A percentile compares a stretch with the other conserved stretches of the same genome.
phyloP scores from a whole-genome alignment of 208 protist species.

The Balamuthia mandrillaris region DNA sequence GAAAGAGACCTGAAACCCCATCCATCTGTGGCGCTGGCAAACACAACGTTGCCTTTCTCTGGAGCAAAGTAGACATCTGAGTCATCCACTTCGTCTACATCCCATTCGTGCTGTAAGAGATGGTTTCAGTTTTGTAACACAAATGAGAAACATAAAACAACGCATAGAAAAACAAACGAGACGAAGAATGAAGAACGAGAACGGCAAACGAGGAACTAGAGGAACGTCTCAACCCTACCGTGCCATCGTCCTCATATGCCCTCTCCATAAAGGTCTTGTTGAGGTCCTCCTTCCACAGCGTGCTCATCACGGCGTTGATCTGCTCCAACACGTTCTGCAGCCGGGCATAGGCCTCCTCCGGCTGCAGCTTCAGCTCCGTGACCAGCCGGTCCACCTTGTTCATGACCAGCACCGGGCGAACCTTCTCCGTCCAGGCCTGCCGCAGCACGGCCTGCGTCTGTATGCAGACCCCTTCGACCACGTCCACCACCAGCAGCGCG shows the following conservation, averaged over 20 bases:
- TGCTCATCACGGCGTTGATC: conserved; percentile 77
- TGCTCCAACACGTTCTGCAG: conserved; percentile 88
- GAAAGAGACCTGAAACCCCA: conserved; percentile 70
- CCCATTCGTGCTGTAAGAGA: not conserved
- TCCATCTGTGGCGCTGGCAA: conserved; percentile 91
- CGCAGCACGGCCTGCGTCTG: conserved; percentile 91
- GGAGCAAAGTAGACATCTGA: conserved; percentile 91
- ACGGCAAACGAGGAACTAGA: no score
- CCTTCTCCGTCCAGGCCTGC: conserved; percentile 89
- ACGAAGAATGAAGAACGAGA: no score
- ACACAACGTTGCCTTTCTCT: conserved; percentile 93
- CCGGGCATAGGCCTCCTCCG: conserved; percentile 86
- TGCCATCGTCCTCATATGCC: conserved; percentile 58
- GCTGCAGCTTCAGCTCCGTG: conserved; percentile 83
- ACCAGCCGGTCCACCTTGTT: conserved; percentile 97
- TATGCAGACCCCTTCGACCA: conserved; percentile 95
- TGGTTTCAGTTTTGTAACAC: conserved; percentile 24
- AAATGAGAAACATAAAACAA: no score
- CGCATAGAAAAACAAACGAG: no score
- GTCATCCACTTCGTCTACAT: conserved; percentile 50
- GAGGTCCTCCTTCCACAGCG: conserved; percentile 12
- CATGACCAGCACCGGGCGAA: conserved; percentile 92
- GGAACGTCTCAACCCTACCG: conserved; percentile 23
- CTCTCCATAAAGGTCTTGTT: conserved; percentile 65
- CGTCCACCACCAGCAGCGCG: conserved; percentile 95